A percentile compares a stretch with the other conserved stretches of the same genome.
Conservation (phyloP, 164 flowering plant genomes). For the Umbilicus rupestris region DNA sequence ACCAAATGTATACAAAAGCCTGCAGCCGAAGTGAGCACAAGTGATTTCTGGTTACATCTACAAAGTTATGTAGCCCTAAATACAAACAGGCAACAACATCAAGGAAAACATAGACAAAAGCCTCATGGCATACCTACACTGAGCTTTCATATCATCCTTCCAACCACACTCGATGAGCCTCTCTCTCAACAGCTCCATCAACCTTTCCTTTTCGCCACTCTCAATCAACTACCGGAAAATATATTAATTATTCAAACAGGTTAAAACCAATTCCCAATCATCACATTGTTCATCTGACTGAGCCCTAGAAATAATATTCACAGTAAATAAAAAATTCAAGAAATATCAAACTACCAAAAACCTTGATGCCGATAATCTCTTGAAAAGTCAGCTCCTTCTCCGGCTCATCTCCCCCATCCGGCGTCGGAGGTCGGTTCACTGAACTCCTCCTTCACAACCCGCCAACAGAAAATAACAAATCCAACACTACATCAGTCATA, state of each 20-base stretch:
- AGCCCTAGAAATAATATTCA: neutral
- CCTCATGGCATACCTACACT: conserved; percentile 54
- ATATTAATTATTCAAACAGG: neutral
- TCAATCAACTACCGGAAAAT: conserved; percentile 47
- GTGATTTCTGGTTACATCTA: neutral
- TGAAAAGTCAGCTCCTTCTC: conserved; percentile 52
- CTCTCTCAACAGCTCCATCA: conserved; percentile 86
- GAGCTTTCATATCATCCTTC: conserved; percentile 89
- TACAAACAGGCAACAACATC: neutral
- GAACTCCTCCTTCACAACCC: conserved; percentile 47
- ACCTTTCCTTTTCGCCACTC: conserved; percentile 85
- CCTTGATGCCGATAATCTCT: conserved; percentile 77
- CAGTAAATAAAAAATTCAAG: neutral
- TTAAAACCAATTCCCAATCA: neutral
- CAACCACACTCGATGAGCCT: conserved; percentile 93
- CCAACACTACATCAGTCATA: neutral
- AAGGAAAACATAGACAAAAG: neutral
- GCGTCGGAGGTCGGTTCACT: conserved; percentile 77
- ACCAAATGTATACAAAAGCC: neutral
- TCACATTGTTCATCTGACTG: too few relatives aligned
- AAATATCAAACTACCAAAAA: conserved; percentile 13
- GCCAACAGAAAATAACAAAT: neutral
- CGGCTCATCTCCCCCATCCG: conserved; percentile 54
- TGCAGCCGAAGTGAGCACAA: neutral
- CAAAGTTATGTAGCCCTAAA: too few relatives aligned